Evolutionary conservation across 805 yeast genomes (phyloP).

Genomic region (Wickerhamiella azyma): DNA sequence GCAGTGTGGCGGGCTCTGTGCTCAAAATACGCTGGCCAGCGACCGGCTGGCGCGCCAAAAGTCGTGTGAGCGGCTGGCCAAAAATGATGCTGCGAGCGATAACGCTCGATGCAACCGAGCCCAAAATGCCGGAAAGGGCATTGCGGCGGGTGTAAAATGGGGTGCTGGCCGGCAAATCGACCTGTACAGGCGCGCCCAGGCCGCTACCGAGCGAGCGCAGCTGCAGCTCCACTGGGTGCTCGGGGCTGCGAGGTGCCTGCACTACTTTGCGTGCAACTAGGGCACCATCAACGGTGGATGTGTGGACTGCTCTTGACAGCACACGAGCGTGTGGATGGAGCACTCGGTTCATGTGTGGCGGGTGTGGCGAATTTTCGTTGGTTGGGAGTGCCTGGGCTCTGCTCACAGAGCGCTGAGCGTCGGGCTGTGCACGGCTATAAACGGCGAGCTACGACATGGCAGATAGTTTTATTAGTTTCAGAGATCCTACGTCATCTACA

Average conservation of each 20-base stretch:
- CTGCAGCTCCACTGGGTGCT: conserved; percentile 12
- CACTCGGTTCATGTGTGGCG: not conserved
- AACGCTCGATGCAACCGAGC: conserved; percentile 6
- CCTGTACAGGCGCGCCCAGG: conserved; percentile 83
- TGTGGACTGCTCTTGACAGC: not conserved
- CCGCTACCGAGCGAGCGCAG: conserved; percentile 28
- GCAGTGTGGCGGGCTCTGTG: conserved; percentile 15
- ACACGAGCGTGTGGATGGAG: not conserved
- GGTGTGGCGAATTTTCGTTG: not conserved
- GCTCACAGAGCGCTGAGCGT: too few species aligned
- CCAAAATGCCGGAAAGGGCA: conserved; percentile 16
- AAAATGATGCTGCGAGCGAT: conserved; percentile 14
- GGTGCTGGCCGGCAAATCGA: conserved; percentile 45
- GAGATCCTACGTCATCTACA: too few species aligned
- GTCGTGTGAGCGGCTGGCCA: conserved; percentile 11
- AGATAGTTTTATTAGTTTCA: too few species aligned
- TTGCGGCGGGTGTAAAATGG: conserved; percentile 15
- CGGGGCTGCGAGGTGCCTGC: conserved; percentile 10
- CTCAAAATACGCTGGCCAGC: conserved; percentile 15
- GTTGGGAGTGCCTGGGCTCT: too few species aligned
- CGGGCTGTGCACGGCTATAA: too few species aligned
- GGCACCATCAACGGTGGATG: conserved; percentile 1
- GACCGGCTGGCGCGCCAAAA: conserved; percentile 17
- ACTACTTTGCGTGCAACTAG: not conserved
- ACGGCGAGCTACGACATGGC: too few species aligned